A percentile compares a stretch with the other conserved stretches of the same genome.
Evolutionary conservation across 2,329 filamentous ascomycete species (phyloP).

Genomic region (Teratosphaeria destructans): DNA sequence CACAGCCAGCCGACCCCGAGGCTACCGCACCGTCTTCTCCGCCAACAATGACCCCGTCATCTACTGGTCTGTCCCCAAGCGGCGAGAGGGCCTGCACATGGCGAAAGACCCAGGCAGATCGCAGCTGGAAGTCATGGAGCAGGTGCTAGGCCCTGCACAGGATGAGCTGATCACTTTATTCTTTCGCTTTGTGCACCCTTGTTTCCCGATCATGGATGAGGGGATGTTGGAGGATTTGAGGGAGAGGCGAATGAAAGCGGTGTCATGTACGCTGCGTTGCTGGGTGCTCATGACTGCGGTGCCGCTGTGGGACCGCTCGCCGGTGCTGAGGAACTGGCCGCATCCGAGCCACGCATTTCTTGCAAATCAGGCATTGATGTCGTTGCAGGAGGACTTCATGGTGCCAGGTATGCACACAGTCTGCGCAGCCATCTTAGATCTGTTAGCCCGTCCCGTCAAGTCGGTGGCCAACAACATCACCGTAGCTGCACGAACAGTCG

Average conservation of each 20-base stretch:
- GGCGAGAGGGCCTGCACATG: slow-evolving; percentile 33
- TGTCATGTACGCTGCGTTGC: slow-evolving; percentile 29
- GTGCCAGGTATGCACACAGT: slow-evolving; percentile 32
- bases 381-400: slow-evolving; percentile 33
- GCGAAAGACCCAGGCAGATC: slow-evolving; percentile 26
- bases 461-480: slow-evolving; percentile 40
- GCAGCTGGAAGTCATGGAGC: slow-evolving; percentile 32
- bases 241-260: slow-evolving; percentile 23
- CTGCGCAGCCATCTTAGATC: slow-evolving; percentile 30
- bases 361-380: slow-evolving; percentile 33
- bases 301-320: slow-evolving; percentile 29
- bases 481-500: slow-evolving; percentile 43
- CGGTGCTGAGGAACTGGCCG: slow-evolving; percentile 25
- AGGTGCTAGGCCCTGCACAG: slow-evolving; percentile 29
- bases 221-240: slow-evolving; percentile 26
- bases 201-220: slow-evolving; percentile 32
- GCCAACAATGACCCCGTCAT: slow-evolving; percentile 31
- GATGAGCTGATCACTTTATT: slow-evolving; percentile 19
- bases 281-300: slow-evolving; percentile 29
- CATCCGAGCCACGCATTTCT: slow-evolving; percentile 30
- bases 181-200: slow-evolving; percentile 28
- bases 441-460: slow-evolving; percentile 31
- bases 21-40: slow-evolving; percentile 42
- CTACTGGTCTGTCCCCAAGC: slow-evolving; percentile 39
- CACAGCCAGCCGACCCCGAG: slow-evolving; percentile 23